Conservation (phyloP, 1,284 basidiomycete species). For the Agaricales sp. region DNA sequence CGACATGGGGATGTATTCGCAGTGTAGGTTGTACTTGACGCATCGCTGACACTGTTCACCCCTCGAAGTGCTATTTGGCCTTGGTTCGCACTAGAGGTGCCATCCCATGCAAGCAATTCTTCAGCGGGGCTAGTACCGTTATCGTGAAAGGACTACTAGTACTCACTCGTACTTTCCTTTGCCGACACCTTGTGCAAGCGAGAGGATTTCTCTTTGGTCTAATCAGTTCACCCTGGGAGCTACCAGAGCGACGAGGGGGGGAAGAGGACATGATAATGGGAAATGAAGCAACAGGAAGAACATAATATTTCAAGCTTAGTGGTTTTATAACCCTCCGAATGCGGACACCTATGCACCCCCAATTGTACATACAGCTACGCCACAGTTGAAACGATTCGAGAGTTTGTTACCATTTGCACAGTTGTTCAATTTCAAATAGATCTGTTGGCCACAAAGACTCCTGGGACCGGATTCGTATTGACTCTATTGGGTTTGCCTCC, state of each 20-base stretch:
- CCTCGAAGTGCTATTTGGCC: neutral
- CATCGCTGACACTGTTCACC: conserved; percentile 13
- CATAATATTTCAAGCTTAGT: neutral
- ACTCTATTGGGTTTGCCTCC: no score
- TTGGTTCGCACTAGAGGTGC: conserved; percentile 2
- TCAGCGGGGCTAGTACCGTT: no score
- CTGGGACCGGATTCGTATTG: no score
- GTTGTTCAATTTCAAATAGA: no score
- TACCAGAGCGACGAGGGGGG: conserved; percentile 10
- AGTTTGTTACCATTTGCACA: no score
- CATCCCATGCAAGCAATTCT: no score
- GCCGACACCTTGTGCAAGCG: conserved; percentile 42
- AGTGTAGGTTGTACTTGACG: conserved; percentile 5
- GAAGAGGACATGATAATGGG: neutral
- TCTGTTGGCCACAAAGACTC: no score
- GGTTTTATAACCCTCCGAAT: neutral
- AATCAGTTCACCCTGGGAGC: conserved; percentile 16
- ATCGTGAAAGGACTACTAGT: conserved; percentile 5
- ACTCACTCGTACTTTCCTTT: conserved; percentile 40
- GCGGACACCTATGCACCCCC: neutral
- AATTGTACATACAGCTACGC: neutral
- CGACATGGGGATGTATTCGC: conserved; percentile 11
- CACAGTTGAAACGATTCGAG: neutral
- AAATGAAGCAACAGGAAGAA: neutral
- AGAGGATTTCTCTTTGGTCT: conserved; percentile 33